Base-by-base conservation (phyloP, 169 alveolate genomes). In the Plasmodium gaboni region DNA sequence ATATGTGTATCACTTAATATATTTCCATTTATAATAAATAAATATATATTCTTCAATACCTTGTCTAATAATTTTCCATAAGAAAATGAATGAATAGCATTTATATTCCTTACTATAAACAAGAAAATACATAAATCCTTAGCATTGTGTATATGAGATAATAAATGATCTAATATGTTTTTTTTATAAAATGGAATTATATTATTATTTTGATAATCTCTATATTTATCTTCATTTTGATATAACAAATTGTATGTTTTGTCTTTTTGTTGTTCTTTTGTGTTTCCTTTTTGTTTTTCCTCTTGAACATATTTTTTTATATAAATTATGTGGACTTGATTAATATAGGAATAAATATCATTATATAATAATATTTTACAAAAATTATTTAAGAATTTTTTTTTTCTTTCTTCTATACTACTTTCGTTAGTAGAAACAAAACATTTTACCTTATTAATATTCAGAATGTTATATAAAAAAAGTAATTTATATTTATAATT, bases 141-240 rank as follows among this genome's bases (percentile, higher is more conserved):
- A 59, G 72, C 15, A 59, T 70, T 86, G 17, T 86, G 67, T 86
- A 76, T 64, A 4, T 70, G 12, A 5, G 59, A 42, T 61, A 86
- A 24, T 86, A 86, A 70, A 64, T 86, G 53, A 19, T 60, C 74
- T n/a, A 71, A 13, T 53, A 86, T 70, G 28, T 86, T 86, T 71
- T 73, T 86, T 32, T 59, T 86, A 61, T 32, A 17, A 57, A 86
- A 19, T 15, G 70, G 74, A 65, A 86, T 53, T 26, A 67, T 67
- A 13, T 74, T 32, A 28, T 26, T 65, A 22, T 12, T n/a, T 32
- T 1, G 22, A 38, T 13, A 53, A 60, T 55, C 7, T 55, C 19
- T 0, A 55, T 55, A 12, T 55, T 22, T 13, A 55, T n/a, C 64
- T 13, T 55, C 24, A 13, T 55, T 55, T 55, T 17, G 22, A 17